Base-by-base conservation (phyloP, 169 alveolate species). In the Plasmodium relictum region DNA sequence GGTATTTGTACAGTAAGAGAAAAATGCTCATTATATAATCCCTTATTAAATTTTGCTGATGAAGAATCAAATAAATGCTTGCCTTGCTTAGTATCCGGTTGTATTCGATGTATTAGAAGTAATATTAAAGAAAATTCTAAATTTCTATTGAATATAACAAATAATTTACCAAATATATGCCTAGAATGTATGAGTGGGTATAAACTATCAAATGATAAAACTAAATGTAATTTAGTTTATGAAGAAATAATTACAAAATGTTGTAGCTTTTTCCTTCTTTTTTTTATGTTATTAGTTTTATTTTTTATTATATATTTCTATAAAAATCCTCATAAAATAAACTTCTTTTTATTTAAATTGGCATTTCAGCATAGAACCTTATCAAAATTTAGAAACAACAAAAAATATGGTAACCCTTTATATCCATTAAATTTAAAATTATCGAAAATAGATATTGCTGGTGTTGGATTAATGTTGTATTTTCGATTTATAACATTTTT, bases 151-250 rank as follows among this genome's bases (percentile, higher is more conserved):
- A 24, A 37, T 72, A 52, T 72, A 12, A 22, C 50, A 24, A 31
- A 52, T 39, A 44, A 62, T 62, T 45, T 93, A 10, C 96, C 94
- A 9, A 93, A 90, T 66, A 71, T 78, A 58, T 93, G 96, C 58
- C 66, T 90, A 20, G 86, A 91, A 62, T 93, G 96, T 66, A 94
- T 94, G 14, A 89, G 74, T n/a, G 96, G 96, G 26, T 93, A 91
- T 66, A 89, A 50, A 44, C 59, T 92, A 68, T 70, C 92, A 14
- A 89, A 88, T 10, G 96, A 91, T 26, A 86, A 91, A 16, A 65
- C 83, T 22, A 54, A 58, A 39, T 93, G 96, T 88, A 78, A 45
- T 71, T 69, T 90, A 10, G 78, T 90, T 9, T 63, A 88, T 85
- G 62, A 88, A 37, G 80, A 68, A 45, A n/a, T 88, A 5, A 88